A percentile compares a stretch with the other conserved stretches of the same genome.
Evolutionary conservation across 1,139 yeast species (phyloP).

Genomic region (Blastobotrys elegans): DNA sequence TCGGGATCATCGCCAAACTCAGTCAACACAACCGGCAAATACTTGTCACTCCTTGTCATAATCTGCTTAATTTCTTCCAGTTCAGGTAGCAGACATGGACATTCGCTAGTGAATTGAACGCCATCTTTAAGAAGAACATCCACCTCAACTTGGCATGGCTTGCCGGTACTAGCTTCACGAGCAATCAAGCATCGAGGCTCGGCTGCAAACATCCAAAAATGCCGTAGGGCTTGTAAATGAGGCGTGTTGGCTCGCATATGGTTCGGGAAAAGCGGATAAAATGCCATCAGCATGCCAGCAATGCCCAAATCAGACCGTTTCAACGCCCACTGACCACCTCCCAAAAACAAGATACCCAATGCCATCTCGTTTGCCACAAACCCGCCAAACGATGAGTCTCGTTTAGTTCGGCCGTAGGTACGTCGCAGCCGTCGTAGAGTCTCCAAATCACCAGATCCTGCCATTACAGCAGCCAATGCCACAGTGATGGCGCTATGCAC

Average conservation of each 20-base stretch:
- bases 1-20: no score
- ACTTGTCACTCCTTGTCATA: slow-evolving; percentile 40
- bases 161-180: slow-evolving; percentile 57
- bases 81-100: slow-evolving; percentile 73
- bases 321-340: slow-evolving; percentile 90
- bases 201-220: slow-evolving; percentile 85
- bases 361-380: slow-evolving; percentile 80
- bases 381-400: slow-evolving; percentile 55
- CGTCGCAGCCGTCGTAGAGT: slow-evolving; percentile 68
- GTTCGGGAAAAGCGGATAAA: slow-evolving; percentile 68
- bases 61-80: slow-evolving; percentile 45
- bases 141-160: slow-evolving; percentile 42
- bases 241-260: slow-evolving; percentile 41
- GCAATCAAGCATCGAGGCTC: slow-evolving; percentile 76
- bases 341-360: slow-evolving; percentile 79
- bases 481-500: slow-evolving; percentile 59
- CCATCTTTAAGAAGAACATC: slow-evolving; percentile 42
- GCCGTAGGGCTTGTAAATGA: slow-evolving; percentile 80
- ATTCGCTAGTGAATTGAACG: slow-evolving; percentile 26
- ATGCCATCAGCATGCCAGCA: slow-evolving; percentile 68
- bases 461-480: slow-evolving; percentile 71
- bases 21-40: slow-evolving; percentile 41
- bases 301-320: slow-evolving; percentile 58
- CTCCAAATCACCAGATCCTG: slow-evolving; percentile 86
- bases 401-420: slow-evolving; percentile 54